Percentiles rank a stretch among this genome's conserved stretches.
phyloP scores from a whole-genome alignment of 192 early-diverging fungal genomes.

The Backusella circina region DNA sequence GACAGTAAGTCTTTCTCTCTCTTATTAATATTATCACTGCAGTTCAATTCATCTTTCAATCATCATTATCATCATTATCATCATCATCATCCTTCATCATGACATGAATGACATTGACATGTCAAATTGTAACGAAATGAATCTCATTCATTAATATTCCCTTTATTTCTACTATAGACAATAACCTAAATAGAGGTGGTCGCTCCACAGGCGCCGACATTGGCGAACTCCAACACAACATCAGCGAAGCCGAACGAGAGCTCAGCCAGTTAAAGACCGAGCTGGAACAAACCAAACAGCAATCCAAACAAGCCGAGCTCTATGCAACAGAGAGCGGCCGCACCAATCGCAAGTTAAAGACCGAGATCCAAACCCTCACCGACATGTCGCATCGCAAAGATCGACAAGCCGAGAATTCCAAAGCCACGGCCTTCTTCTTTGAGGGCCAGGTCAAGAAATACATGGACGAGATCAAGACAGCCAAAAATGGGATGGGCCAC shows the following conservation, averaged over 20 bases:
- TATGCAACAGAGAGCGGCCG: slow-evolving; percentile 30
- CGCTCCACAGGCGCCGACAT: slow-evolving; percentile 31
- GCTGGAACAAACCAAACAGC: slow-evolving; percentile 24
- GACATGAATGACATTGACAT: neutral
- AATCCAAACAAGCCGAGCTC: slow-evolving; percentile 28
- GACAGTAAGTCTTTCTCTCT: neutral
- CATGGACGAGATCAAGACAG: slow-evolving; percentile 33
- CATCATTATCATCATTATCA: neutral
- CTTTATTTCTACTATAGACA: neutral
- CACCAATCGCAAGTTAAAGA: slow-evolving; percentile 32
- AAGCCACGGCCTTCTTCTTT: slow-evolving; percentile 39
- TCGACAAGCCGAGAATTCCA: slow-evolving; percentile 34
- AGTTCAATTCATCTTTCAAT: neutral
- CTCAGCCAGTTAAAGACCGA: slow-evolving; percentile 13
- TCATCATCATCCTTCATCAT: neutral
- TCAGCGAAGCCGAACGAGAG: slow-evolving; percentile 30
- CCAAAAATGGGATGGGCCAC: slow-evolving; percentile 27
- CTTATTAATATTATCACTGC: neutral
- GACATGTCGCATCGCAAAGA: slow-evolving; percentile 39
- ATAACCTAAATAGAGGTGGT: neutral
- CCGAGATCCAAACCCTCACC: slow-evolving; percentile 34
- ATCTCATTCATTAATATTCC: neutral
- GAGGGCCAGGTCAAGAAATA: slow-evolving; percentile 38
- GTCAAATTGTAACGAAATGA: neutral
- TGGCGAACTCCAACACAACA: slow-evolving; percentile 34